Percentiles rank a stretch among this genome's conserved stretches.
phyloP scores from a whole-genome alignment of 768 basidiomycete genomes.

The Gymnopilus junonius region DNA sequence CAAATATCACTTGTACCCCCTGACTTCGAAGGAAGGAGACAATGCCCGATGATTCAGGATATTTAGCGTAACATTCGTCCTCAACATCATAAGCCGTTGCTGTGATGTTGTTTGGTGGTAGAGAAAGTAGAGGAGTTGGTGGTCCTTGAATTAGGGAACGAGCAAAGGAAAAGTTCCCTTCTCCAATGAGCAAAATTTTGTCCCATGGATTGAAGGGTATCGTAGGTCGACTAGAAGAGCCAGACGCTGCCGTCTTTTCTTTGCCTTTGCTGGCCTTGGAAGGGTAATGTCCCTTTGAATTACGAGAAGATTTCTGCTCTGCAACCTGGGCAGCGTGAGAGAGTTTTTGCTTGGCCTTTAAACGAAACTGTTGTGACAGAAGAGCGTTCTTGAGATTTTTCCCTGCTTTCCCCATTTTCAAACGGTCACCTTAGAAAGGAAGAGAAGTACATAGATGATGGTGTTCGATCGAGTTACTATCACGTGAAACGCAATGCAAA shows the following conservation, averaged over 20 bases:
- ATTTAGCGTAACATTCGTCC: slow-evolving; percentile 77
- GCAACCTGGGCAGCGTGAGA: slow-evolving; percentile 54
- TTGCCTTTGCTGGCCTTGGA: slow-evolving; percentile 33
- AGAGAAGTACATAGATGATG: not conserved
- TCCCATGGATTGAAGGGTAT: slow-evolving; percentile 71
- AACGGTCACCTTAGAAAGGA: not conserved
- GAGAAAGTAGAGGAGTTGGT: slow-evolving; percentile 50
- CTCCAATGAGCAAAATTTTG: slow-evolving; percentile 80
- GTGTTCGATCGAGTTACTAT: too few relatives aligned
- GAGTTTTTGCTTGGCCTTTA: slow-evolving; percentile 64
- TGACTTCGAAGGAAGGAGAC: slow-evolving; percentile 55
- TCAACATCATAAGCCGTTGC: slow-evolving; percentile 89
- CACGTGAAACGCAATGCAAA: too few relatives aligned
- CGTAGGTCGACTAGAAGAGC: slow-evolving; percentile 42
- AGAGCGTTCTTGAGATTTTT: slow-evolving; percentile 73
- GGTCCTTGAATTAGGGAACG: slow-evolving; percentile 64
- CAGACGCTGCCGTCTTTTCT: slow-evolving; percentile 33
- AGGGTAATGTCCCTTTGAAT: slow-evolving; percentile 21
- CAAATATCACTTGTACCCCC: slow-evolving; percentile 78
- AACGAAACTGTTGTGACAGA: slow-evolving; percentile 68
- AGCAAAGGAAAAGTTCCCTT: slow-evolving; percentile 95
- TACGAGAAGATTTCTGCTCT: slow-evolving; percentile 46
- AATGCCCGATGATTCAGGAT: slow-evolving; percentile 70
- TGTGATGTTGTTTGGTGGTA: slow-evolving; percentile 70
- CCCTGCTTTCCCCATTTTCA: slow-evolving; percentile 45